Evolutionary conservation across 2,329 filamentous ascomycete species (phyloP).

Genomic region (Trichoderma sp.): DNA sequence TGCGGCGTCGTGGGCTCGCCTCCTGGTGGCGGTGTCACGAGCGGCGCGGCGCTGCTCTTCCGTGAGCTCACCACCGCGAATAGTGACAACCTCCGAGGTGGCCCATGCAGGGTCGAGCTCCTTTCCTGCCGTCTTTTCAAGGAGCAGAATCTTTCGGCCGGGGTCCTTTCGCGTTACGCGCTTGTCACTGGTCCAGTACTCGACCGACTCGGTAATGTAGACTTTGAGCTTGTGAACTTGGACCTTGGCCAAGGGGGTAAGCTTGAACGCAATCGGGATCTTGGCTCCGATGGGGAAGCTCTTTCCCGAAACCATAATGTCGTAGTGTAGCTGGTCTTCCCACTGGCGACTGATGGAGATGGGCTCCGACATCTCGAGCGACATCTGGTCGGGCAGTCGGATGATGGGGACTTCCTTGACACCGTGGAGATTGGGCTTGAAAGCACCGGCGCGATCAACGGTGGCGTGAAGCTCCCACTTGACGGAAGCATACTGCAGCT

Average conservation of each 20-base stretch:
- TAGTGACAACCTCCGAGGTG: conserved; percentile 70
- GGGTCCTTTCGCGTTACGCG: conserved; percentile 81
- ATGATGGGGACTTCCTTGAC: conserved; percentile 79
- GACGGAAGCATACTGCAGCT: conserved; percentile 79
- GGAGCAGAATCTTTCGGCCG: conserved; percentile 76
- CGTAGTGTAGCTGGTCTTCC: conserved; percentile 94
- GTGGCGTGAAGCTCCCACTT: conserved; percentile 84
- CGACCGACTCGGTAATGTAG: conserved; percentile 82
- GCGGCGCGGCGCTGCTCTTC: conserved; percentile 47
- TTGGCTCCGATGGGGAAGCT: conserved; percentile 85
- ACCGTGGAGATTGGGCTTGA: conserved; percentile 83
- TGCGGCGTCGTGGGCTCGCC: conserved; percentile 54
- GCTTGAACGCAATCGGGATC: conserved; percentile 89
- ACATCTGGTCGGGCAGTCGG: conserved; percentile 80
- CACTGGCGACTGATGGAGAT: conserved; percentile 91
- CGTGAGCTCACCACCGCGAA: conserved; percentile 74
- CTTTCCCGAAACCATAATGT: conserved; percentile 94
- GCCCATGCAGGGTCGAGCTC: conserved; percentile 69
- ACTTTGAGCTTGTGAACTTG: conserved; percentile 92
- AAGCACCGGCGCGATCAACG: conserved; percentile 82
- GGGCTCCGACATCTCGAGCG: conserved; percentile 84
- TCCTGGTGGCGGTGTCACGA: conserved; percentile 43
- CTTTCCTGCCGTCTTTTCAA: conserved; percentile 83
- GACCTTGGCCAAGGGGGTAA: conserved; percentile 89
- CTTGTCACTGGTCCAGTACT: conserved; percentile 85